Evolutionary conservation across 108 stramenopile species (phyloP), one percentile per base, ranked within the genome.

Genomic region (Mediolabrus comicus): DNA sequence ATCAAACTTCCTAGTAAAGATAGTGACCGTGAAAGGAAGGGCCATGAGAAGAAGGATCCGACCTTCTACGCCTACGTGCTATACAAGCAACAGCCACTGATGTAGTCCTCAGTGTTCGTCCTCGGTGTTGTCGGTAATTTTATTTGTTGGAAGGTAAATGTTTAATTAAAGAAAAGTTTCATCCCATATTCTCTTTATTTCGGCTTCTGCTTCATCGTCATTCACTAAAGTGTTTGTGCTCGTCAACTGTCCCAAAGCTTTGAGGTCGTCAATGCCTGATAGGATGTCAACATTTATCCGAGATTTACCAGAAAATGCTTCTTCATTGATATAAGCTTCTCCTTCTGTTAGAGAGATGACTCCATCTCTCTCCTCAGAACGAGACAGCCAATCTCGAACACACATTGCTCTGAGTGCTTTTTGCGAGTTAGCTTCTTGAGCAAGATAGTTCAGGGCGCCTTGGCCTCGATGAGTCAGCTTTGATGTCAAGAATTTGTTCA

Each of bases 401-500:
- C 41, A 54, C 70, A 32, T 63, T 14, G 86, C 77, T 35, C 89
- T 76, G 29, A 83, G 66, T 2, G 92, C 89, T 39, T 82, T 67
- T 75, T 93, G 86, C 5, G 80, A 80, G 16, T 79, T 86, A 17
- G 92, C 89, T 63, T 92, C 87, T 13, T 67, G 70, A 0, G 72
- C 60, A 41, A 90, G 58, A 46, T 93, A 90, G 26, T 86, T 84
- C 51, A 90, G 46, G n/a, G 92, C 92, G 3, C 89, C 69, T 7
- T 46, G 31, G 13, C 69, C 64, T 3, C 89, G 87, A 67, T 88
- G 86, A 0, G 84, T 77, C 6, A 95, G 79, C 68, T 92, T 92
- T 16, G 84, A 80, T 4, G 88, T 95, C 28, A 95, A 68, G 32
- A 95, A 95, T 26, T 74, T 92, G 51, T 95, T 92, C 25, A 95